Evolutionary conservation across 139 green algal genomes (phyloP).

Genomic region (Asterochloris sp.): DNA sequence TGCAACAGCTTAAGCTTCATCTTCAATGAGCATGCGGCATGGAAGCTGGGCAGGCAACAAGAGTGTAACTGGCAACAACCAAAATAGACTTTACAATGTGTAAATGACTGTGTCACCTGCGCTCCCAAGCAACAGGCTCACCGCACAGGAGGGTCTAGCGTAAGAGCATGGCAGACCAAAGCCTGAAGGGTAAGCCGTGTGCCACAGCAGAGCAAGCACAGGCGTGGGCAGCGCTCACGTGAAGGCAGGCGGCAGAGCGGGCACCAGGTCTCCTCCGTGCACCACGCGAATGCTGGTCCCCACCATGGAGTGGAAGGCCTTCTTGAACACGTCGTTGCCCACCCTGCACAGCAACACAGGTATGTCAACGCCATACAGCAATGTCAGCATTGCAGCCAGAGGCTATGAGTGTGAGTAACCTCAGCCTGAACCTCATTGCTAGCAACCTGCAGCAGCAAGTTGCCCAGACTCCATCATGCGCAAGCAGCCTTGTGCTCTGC

Average conservation of each 20-base stretch:
- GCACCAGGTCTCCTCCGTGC: conserved; percentile 30
- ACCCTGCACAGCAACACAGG: conserved; percentile 6
- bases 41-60: too few relatives aligned
- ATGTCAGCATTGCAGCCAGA: not conserved
- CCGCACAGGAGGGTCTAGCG: not conserved
- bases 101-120: too few relatives aligned
- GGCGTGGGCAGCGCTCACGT: not conserved
- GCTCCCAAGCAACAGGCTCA: not conserved
- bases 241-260: conserved; percentile 18
- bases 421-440: not conserved
- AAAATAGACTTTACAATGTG: too few relatives aligned
- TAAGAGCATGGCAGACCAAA: not conserved
- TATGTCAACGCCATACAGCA: not conserved
- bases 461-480: too few relatives aligned
- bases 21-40: too few relatives aligned
- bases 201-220: not conserved
- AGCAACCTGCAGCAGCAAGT: too few relatives aligned
- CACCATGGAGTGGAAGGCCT: conserved; percentile 28
- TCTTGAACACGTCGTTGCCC: conserved; percentile 28
- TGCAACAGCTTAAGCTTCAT: not conserved
- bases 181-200: not conserved
- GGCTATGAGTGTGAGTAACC: not conserved
- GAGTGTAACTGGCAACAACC: too few relatives aligned
- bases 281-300: conserved; percentile 28
- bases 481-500: too few relatives aligned